Evolutionary conservation across 2,329 filamentous ascomycete species (phyloP), one percentile per base, ranked within the genome.

Genomic region (Aspergillus pseudonomiae): DNA sequence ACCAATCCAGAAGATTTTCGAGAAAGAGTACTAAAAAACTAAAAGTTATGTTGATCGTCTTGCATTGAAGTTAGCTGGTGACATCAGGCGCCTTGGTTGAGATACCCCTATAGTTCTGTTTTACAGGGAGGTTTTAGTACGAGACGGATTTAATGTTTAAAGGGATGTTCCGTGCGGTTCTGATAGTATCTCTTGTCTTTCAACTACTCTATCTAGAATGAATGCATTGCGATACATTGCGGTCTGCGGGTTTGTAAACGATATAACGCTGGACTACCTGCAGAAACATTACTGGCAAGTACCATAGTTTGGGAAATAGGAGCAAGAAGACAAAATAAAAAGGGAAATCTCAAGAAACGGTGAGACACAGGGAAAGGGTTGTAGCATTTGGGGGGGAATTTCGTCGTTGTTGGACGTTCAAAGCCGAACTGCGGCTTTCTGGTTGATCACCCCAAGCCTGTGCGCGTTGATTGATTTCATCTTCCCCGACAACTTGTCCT

Each of bases 1-100:
- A 84, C 92, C 92, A 0, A 96, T 96, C 63, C 90, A 94, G 77
- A 91, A 90, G 75, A 87, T 92, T 2, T 93, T 96, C 68, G 92
- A 94, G 73, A 94, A 93, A 77, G 90, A 85, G 68, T 84, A 83
- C 64, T 81, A 74, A 65, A 19, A 19, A 26, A 16, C 16, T n/a
- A 55, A 32, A 21, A n/a, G 16, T 43, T 28, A 12, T 41, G 39
- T 55, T 58, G 36, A 50, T 66, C 12, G 19, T 21, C 30, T 61
- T 48, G 36, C 21, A 67, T 67, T 57, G 53, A 59, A 61, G 63
- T 59, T 55, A 69, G 28, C 32, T 36, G n/a, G 52, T 32, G 7
- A 30, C 52, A 36, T 54, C 21, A 24, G 32, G 71, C 71, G 71
- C 70, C 57, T 63, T 67, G 65, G 67, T 61, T 63, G 67, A 68